phyloP scores from a whole-genome alignment of 176 grass and related monocot species.

The Pontederia paniculata region DNA sequence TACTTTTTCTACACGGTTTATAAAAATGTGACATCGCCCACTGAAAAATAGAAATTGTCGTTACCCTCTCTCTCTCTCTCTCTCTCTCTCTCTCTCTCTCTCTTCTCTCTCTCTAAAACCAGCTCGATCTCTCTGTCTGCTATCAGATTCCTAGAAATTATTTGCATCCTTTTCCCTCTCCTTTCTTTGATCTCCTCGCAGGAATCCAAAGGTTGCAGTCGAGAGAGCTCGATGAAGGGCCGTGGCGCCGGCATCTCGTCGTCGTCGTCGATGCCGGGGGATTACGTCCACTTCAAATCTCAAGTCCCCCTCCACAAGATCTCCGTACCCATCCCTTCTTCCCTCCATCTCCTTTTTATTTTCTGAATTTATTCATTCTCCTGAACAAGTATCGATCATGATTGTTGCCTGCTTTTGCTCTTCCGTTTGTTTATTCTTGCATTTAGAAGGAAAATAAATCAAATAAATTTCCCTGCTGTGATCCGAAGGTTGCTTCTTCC shows the following conservation, averaged over 20 bases:
- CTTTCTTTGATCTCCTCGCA: too few relatives aligned
- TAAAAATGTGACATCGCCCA: too few relatives aligned
- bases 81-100: not conserved
- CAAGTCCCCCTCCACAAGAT: constrained; percentile 93
- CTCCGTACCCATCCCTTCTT: constrained; percentile 35
- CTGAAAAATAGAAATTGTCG: not conserved
- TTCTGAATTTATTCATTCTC: not conserved
- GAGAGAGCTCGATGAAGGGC: constrained; percentile 22
- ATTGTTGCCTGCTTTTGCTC: too few relatives aligned
- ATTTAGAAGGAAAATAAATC: too few relatives aligned
- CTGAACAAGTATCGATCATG: not conserved
- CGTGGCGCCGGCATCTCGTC: not conserved
- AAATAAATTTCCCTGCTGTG: too few relatives aligned
- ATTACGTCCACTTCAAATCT: constrained; percentile 94
- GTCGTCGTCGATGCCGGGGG: constrained; percentile 37
- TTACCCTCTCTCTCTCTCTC: not conserved
- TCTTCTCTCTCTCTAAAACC: not conserved
- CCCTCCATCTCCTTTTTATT: not conserved
- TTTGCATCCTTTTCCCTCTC: not conserved
- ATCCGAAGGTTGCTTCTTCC: too few relatives aligned
- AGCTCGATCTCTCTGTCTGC: not conserved
- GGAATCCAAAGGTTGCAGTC: constrained; percentile 4
- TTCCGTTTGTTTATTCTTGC: too few relatives aligned
- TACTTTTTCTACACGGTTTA: too few relatives aligned
- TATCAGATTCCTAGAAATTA: not conserved